These are phyloP conservation scores for Simplicillium aogashimaense DNA, from an alignment of 2,329 filamentous ascomycete genomes.

Conservation along the genomic window DNA sequence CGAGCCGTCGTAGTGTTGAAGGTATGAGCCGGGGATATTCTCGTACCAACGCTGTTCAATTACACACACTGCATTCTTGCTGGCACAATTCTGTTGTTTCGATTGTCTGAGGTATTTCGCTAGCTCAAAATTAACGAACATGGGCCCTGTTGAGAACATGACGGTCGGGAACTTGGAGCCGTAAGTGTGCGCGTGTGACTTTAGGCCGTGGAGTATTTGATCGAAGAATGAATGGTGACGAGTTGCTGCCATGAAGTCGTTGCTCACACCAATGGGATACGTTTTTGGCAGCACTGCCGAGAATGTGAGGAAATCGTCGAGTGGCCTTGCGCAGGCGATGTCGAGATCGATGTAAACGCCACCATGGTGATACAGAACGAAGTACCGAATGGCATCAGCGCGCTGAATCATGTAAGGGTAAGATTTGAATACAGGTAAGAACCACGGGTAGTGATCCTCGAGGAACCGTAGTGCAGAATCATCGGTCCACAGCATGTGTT, in stretches of 20 bases:
- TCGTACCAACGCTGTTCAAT: no score
- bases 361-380: conserved; percentile 57
- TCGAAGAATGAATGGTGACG: conserved; percentile 63
- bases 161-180: no score
- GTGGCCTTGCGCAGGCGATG: conserved; percentile 3
- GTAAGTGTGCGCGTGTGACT: no score
- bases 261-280: conserved; percentile 63
- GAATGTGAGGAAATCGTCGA: neutral
- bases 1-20: no score
- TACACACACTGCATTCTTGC: no score
- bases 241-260: conserved; percentile 65
- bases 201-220: no score
- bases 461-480: conserved; percentile 55
- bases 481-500: conserved; percentile 52
- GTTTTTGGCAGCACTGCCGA: conserved; percentile 26
- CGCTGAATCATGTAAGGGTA: conserved; percentile 61
- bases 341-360: conserved; percentile 55
- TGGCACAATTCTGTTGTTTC: no score
- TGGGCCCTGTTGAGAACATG: no score
- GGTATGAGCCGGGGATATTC: no score
- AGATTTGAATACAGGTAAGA: conserved; percentile 54
- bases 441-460: conserved; percentile 57
- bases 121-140: no score
- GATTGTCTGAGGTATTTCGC: no score
- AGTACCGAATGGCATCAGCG: conserved; percentile 60